Base-by-base conservation (phyloP, 2,329 filamentous ascomycete genomes). In the Grosmannia huntii region DNA sequence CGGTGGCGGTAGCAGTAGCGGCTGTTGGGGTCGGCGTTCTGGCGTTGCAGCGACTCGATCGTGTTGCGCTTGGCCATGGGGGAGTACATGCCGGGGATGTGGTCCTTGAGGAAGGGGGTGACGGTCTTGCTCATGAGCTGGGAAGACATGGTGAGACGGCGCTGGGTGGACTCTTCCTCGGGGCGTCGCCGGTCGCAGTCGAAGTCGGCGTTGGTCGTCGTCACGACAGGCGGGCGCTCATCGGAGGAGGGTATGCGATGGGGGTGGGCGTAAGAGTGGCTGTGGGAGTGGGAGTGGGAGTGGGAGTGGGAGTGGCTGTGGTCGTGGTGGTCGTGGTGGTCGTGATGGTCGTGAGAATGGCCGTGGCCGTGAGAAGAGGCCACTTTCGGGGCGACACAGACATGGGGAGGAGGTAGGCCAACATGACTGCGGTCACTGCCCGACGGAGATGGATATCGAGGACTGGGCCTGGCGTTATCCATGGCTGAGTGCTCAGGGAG, bases 1-100 rank as follows among this genome's bases (percentile, higher is more conserved):
- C 89, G 81, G 71, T 99, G 94, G 58, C 94, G 85, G 71, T 99
- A 99, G 74, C 94, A 99, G 74, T 87, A 97, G 70, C 89, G 94
- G 65, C 90, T 95, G 69, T 91, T 95, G 41, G 78, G 80, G 62
- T 83, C 81, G 66, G 71, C 76, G 52, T 75, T 73, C 51, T 67
- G 73, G 23, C 57, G 46, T 54, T 68, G 69, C 27, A 68, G 69
- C 64, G 71, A 71, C 61, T 72, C 68, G 46, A 73, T 69, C 56
- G 72, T 71, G 60, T 77, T 75, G 9, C 74, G 73, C 64, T 83
- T 83, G 60, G 87, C 86, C 58, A 90, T 75, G 19, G 89, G 89
- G 38, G 90, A 89, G 72, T 97, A 96, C 66, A 94, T 81, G 62
- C 84, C 83, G 3, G 92, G 92, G 55, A 96, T 95, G 68, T 97